Evolutionary conservation across 2,329 filamentous ascomycete species (phyloP), one percentile per base, ranked within the genome.

Genomic region (Ophiostoma sp.): DNA sequence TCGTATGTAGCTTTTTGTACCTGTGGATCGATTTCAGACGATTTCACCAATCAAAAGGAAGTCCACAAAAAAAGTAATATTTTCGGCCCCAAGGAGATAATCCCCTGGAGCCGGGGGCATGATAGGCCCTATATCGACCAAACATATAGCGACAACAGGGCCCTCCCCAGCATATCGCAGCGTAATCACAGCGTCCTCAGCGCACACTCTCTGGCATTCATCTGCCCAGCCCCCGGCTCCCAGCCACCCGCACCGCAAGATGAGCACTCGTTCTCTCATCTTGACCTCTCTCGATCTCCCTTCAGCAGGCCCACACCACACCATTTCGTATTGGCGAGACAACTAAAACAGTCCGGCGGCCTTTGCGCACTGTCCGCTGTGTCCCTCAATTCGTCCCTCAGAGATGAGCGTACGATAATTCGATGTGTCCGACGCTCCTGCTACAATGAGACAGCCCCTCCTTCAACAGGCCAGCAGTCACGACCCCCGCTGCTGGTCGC

Each of bases 391-490:
- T 45, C 15, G 39, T 52, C 48, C 11, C 48, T 52, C 11, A n/a
- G 22, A 11, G 25, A 22, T 33, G 22, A 33, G 64, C 42, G 25
- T 19, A 19, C 15, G 6, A 33, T 50, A 22, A 12, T 71, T 66
- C 70, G 42, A 72, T 55, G 28, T 71, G 70, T 50, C 59, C 31
- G 33, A 59, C 33, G 33, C 33, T 57, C 50, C 61, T 68, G 52
- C 70, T 39, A 45, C 25, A 39, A 39, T n/a, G 25, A 45, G 33
- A n/a, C 55, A 73, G 71, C 71, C 71, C 71, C 71, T 73, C 71
- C 71, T 73, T 64, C 71, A 63, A 39, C 71, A 66, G 3, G 7
- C 25, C 25, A 33, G 3, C 64, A 33, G 22, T 48, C 39, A 48
- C 28, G 28, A 52, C 17, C 66, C 61, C 66, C 48, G 19, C 25